Evolutionary conservation across 2,329 filamentous ascomycete species (phyloP).

Genomic region (Phialophora expanda): DNA sequence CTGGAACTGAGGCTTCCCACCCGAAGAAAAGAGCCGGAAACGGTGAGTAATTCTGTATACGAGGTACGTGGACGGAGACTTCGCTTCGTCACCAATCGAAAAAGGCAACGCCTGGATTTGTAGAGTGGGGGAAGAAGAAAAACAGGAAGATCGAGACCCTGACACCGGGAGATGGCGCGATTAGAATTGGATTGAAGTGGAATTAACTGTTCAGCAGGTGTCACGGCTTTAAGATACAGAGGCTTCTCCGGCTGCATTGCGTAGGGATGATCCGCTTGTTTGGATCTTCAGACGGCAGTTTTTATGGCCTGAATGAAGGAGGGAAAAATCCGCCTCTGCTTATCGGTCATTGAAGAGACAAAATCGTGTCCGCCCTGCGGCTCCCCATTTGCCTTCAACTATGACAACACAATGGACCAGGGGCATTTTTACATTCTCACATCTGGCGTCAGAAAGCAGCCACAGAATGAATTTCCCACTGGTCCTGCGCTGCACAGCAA

Average conservation of each 20-base stretch:
- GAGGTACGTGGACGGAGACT: background rate
- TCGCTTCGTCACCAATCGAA: background rate
- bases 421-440: background rate
- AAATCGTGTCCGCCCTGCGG: background rate
- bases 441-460: background rate
- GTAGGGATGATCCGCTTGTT: background rate
- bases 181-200: background rate
- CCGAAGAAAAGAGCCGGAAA: background rate
- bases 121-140: slow-evolving; percentile 18
- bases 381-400: background rate
- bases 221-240: background rate
- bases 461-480: background rate
- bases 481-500: background rate
- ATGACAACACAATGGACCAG: background rate
- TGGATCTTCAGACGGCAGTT: slow-evolving; percentile 3
- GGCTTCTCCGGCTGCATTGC: background rate
- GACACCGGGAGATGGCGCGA: slow-evolving; percentile 1
- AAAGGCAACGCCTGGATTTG: slow-evolving; percentile 3
- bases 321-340: background rate
- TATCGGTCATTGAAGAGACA: slow-evolving; percentile 1
- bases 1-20: background rate
- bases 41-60: background rate
- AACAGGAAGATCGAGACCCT: slow-evolving; percentile 9
- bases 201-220: background rate
- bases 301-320: background rate